phyloP scores from a whole-genome alignment of 768 basidiomycete genomes.

The Cyathus striatus region DNA sequence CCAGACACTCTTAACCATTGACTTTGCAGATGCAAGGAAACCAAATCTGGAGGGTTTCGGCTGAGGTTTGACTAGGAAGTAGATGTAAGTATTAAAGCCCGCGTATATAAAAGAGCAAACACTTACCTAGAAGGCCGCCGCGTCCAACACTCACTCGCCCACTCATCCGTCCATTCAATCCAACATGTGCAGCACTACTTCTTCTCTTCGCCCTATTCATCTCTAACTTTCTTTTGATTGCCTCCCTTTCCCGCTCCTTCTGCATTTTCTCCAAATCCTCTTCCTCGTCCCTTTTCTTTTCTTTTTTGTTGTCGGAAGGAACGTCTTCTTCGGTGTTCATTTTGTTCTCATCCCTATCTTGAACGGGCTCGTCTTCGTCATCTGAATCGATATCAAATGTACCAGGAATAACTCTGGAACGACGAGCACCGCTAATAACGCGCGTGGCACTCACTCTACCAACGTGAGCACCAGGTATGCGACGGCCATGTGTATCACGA shows the following conservation, averaged over 20 bases:
- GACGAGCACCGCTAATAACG: slow-evolving; percentile 42
- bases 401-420: slow-evolving; percentile 47
- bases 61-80: slow-evolving; percentile 18
- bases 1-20: slow-evolving; percentile 71
- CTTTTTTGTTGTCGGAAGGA: slow-evolving; percentile 21
- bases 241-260: slow-evolving; percentile 48
- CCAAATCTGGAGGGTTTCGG: slow-evolving; percentile 57
- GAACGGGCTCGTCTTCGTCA: slow-evolving; percentile 32
- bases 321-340: slow-evolving; percentile 30
- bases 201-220: slow-evolving; percentile 61
- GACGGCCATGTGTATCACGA: slow-evolving; percentile 15
- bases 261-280: slow-evolving; percentile 40
- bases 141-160: slow-evolving; percentile 33
- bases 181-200: slow-evolving; percentile 53
- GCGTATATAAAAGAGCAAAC: neutral
- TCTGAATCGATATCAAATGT: slow-evolving; percentile 52
- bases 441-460: slow-evolving; percentile 31
- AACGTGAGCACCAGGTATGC: slow-evolving; percentile 17
- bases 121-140: slow-evolving; percentile 37
- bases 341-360: slow-evolving; percentile 32
- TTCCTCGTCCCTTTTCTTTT: slow-evolving; percentile 32
- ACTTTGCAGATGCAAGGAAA: slow-evolving; percentile 68
- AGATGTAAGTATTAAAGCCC: neutral
- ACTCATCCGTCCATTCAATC: slow-evolving; percentile 18
- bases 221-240: slow-evolving; percentile 60